Evolutionary conservation across 805 yeast species (phyloP).

Genomic region (Yarrowia divulgata): DNA sequence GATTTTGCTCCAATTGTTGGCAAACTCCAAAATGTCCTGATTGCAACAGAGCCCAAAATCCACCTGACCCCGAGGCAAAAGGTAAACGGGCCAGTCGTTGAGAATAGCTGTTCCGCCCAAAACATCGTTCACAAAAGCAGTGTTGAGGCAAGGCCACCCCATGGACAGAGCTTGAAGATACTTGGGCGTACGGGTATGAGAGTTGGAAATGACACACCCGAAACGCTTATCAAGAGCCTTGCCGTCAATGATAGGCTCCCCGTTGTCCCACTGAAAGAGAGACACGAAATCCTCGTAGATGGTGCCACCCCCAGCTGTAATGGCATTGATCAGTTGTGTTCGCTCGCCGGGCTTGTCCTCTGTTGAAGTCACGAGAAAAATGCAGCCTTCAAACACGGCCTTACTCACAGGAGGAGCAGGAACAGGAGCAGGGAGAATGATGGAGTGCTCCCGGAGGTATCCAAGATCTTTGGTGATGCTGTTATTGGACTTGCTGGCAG

Average conservation of each 20-base stretch:
- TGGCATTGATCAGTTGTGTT: background rate
- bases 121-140: conserved; percentile 20
- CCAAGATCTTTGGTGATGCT: background rate
- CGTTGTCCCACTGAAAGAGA: conserved; percentile 16
- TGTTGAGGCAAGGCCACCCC: conserved; percentile 35
- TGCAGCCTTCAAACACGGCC: conserved; percentile 26
- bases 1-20: conserved; percentile 10
- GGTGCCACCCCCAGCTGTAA: conserved; percentile 16
- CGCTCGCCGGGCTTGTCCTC: background rate
- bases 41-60: conserved; percentile 28
- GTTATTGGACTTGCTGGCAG: conserved; percentile 18
- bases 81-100: conserved; percentile 18
- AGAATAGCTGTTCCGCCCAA: conserved; percentile 14
- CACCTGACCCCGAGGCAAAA: conserved; percentile 16
- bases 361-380: conserved; percentile 15
- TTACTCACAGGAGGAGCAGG: conserved; percentile 4
- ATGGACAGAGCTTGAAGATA: conserved; percentile 28
- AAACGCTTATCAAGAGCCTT: conserved; percentile 1
- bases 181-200: conserved; percentile 26
- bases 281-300: conserved; percentile 34
- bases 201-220: conserved; percentile 35
- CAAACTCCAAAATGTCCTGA: conserved; percentile 23
- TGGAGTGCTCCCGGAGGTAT: conserved; percentile 4
- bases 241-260: conserved; percentile 3
- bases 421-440: conserved; percentile 5